These are phyloP conservation scores for Hanseniaspora lindneri DNA, from an alignment of 805 yeast genomes.

Conservation along the genomic window DNA sequence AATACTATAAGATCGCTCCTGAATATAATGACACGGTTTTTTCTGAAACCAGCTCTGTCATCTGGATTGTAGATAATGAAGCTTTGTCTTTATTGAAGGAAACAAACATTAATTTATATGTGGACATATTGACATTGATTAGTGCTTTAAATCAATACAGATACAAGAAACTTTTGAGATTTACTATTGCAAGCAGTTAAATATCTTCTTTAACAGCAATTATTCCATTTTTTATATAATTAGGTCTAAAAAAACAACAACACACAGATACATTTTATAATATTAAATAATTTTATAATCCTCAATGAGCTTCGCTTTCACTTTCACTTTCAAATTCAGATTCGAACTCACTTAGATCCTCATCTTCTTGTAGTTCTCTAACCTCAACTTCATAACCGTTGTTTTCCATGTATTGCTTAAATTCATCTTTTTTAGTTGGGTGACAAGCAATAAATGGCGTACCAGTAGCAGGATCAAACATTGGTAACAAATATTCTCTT, in stretches of 20 bases:
- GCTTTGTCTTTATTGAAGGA: conserved; percentile 37
- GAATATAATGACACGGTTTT: conserved; percentile 38
- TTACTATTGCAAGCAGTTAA: conserved; percentile 51
- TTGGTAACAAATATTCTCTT: conserved; percentile 47
- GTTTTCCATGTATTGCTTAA: conserved; percentile 6
- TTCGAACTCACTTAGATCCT: not conserved
- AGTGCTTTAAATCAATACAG: conserved; percentile 56
- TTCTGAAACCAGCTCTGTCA: conserved; percentile 49
- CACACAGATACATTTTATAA: not conserved
- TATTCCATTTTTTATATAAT: too few species aligned
- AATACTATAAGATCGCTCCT: conserved; percentile 27
- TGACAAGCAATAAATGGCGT: conserved; percentile 15
- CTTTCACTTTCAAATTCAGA: not conserved
- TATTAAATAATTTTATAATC: too few species aligned
- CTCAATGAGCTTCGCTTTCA: not conserved
- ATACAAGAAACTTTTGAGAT: conserved; percentile 64
- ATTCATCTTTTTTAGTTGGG: conserved; percentile 13
- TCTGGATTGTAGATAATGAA: conserved; percentile 53
- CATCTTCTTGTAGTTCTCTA: conserved; percentile 10
- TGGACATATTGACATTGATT: conserved; percentile 53
- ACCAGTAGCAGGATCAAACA: conserved; percentile 36
- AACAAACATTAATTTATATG: conserved; percentile 43
- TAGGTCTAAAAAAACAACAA: too few species aligned
- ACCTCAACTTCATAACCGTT: conserved; percentile 7
- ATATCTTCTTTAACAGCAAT: too few species aligned